Evolutionary conservation across 179 eudicot genomes (phyloP).

Genomic region (Camellia oleifera): DNA sequence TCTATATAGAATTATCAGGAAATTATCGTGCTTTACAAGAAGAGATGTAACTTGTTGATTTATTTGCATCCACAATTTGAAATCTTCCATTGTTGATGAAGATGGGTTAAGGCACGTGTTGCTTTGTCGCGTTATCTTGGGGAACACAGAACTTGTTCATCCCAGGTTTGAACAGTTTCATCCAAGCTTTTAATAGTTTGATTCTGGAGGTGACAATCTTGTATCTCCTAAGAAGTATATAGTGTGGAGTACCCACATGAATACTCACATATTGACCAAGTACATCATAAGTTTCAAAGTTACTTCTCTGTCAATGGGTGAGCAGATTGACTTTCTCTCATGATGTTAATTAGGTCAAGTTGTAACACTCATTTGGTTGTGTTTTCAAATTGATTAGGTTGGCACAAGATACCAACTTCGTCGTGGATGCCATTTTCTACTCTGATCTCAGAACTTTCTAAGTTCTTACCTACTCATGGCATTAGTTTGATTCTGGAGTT

Average conservation of each 20-base stretch:
- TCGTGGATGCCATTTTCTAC: slow-evolving; percentile 57
- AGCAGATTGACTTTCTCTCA: not conserved
- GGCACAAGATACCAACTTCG: slow-evolving; percentile 42
- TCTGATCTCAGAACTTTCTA: slow-evolving; percentile 39
- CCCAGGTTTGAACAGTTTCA: slow-evolving; percentile 34
- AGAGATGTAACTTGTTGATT: not conserved
- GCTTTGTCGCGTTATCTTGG: slow-evolving; percentile 55
- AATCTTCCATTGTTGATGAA: slow-evolving; percentile 32
- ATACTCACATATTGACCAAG: slow-evolving; percentile 63
- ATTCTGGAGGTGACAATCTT: slow-evolving; percentile 42
- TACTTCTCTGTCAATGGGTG: not conserved
- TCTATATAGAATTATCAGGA: too few relatives aligned
- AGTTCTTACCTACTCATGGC: slow-evolving; percentile 31
- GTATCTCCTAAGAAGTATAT: slow-evolving; percentile 34
- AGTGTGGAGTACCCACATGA: slow-evolving; percentile 53
- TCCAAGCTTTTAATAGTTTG: slow-evolving; percentile 39
- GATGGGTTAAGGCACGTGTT: slow-evolving; percentile 49
- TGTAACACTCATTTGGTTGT: not conserved
- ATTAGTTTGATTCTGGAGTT: slow-evolving; percentile 31
- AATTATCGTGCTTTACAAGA: too few relatives aligned
- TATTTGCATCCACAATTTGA: slow-evolving; percentile 29
- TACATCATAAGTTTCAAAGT: slow-evolving; percentile 38
- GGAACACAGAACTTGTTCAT: slow-evolving; percentile 27
- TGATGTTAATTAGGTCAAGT: not conserved
- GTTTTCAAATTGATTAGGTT: slow-evolving; percentile 15